Evolutionary conservation across 148 eudicot genomes (phyloP), one percentile per base, ranked within the genome.

Genomic region (Salicornia ramosissima): DNA sequence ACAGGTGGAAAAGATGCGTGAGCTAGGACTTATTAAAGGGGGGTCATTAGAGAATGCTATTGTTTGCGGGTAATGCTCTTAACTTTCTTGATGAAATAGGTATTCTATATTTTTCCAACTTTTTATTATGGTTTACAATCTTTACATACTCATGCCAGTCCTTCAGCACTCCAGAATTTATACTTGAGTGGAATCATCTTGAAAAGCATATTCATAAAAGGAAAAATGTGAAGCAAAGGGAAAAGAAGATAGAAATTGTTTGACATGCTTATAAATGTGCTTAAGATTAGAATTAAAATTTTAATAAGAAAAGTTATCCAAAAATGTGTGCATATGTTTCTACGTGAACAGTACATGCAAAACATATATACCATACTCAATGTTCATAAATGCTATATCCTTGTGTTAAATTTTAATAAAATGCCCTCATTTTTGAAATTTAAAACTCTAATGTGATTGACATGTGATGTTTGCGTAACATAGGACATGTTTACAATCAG

Each of bases 21-120:
- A 74, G 25, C 79, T 83, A 64, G 96, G 96, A 66, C 92, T 94
- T 67, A 86, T 88, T 26, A 88, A 84, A 78, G 98, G 98, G 30
- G 98, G 98, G 25, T 87, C 97, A n/a, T 46, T 80, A 66, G 87
- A 88, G 65, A 94, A 89, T 73, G 97, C 98, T 68, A 79, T 90
- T 69, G 78, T 90, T 71, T 94, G 96, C 77, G 88, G 98, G 98
- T 94, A 26, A 73, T 82, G 24, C 51, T 46, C 59, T 30, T 74
- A 26, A 2, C 39, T 57, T 65, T 55, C 0, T n/a, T 39, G 12
- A 50, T 24, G 18, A 10, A 56, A 24, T 68, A 50, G 5, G 45
- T 24, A 9, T 64, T 13, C 33, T 19, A 6, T 49, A 4, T 49
- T 49, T 49, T 15, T n/a, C 9, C 53, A 18, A 49, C 53, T 18